Conservation (phyloP, 208 protist species). For the Crithidia fasciculata region DNA sequence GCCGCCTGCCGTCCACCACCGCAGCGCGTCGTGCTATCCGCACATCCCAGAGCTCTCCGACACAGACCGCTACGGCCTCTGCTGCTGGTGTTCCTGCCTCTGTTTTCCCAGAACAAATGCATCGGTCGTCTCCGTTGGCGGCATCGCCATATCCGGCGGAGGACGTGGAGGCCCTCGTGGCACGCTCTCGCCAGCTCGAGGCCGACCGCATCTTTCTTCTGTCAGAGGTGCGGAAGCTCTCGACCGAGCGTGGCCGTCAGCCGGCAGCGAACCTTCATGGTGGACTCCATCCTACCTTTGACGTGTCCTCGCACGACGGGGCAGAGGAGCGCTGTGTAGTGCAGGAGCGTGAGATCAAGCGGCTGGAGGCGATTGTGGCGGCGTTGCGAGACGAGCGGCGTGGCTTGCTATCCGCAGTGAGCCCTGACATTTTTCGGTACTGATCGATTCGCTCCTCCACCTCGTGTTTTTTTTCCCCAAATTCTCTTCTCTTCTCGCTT, state of each 20-base stretch:
- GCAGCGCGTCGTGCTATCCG: slow-evolving; percentile 28
- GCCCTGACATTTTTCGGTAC: slow-evolving; percentile 20
- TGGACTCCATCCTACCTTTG: no score
- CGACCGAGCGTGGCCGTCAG: background rate
- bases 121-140: background rate
- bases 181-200: slow-evolving; percentile 22
- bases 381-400: slow-evolving; percentile 34
- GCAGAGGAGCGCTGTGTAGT: slow-evolving; percentile 9
- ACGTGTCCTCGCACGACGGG: background rate
- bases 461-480: no score
- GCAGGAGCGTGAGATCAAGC: slow-evolving; percentile 24
- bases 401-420: slow-evolving; percentile 12
- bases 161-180: slow-evolving; percentile 38
- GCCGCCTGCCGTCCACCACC: slow-evolving; percentile 19
- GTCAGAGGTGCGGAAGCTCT: slow-evolving; percentile 15
- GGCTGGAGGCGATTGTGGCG: slow-evolving; percentile 20
- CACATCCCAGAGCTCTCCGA: background rate
- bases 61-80: background rate
- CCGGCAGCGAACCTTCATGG: background rate
- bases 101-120: background rate
- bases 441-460: background rate
- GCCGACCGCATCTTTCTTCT: slow-evolving; percentile 28
- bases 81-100: background rate
- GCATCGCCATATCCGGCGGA: slow-evolving; percentile 23
- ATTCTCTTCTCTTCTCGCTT: background rate